Evolutionary conservation across 1,139 yeast genomes (phyloP).

Genomic region (Suhomyces terraborum): DNA sequence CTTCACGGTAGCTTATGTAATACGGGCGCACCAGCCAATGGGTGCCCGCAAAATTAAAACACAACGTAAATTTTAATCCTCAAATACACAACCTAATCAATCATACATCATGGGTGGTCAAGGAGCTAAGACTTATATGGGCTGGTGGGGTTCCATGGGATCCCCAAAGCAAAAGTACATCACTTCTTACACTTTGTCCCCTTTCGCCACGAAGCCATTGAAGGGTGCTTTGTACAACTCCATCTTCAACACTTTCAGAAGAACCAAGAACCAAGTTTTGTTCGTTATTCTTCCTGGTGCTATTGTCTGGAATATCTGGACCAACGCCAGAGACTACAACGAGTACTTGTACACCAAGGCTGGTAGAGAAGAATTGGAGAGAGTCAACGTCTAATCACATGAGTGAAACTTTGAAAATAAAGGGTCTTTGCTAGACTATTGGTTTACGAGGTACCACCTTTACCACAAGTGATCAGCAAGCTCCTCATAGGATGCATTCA

Average conservation of each 20-base stretch:
- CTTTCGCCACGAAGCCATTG: conserved; percentile 90
- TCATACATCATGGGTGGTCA: conserved; percentile 62
- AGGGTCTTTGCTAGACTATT: too few species aligned
- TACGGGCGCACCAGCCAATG: conserved; percentile 19
- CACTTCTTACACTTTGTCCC: conserved; percentile 86
- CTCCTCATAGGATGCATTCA: not conserved
- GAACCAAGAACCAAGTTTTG: conserved; percentile 84
- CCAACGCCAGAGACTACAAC: conserved; percentile 85
- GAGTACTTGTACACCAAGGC: conserved; percentile 96
- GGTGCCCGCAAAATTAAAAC: conserved; percentile 12
- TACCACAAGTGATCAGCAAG: too few species aligned
- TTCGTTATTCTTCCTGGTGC: conserved; percentile 77
- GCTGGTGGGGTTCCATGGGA: conserved; percentile 95
- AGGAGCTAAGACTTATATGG: conserved; percentile 81
- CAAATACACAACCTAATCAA: conserved; percentile 6
- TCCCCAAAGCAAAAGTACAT: conserved; percentile 87
- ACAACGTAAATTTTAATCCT: conserved; percentile 11
- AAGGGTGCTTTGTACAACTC: conserved; percentile 86
- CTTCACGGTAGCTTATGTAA: conserved; percentile 8
- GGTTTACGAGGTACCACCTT: too few species aligned
- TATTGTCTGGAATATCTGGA: conserved; percentile 86
- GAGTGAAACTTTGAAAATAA: not conserved
- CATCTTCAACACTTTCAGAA: conserved; percentile 91
- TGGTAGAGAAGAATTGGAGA: conserved; percentile 91
- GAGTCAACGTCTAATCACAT: conserved; percentile 60